Base-by-base conservation (phyloP, 306 rosid genomes). In the Quercus parvula region DNA sequence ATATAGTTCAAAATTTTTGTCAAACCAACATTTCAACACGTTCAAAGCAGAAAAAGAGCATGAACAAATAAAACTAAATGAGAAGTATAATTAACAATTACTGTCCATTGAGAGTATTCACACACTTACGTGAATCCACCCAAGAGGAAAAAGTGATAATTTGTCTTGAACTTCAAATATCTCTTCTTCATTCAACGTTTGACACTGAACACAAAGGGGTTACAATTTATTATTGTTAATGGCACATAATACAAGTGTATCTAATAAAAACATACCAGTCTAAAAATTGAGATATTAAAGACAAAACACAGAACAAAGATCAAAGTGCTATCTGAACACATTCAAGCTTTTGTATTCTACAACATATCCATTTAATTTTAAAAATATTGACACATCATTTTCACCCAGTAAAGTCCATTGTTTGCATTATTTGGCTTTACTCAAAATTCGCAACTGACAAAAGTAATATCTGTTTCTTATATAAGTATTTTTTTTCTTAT, bases 91-190 rank as follows among this genome's bases (percentile, higher is more conserved):
- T 41, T 24, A 75, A 72, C 59, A 44, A 56, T 75, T 56, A 73
- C 61, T 74, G 38, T 13, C n/a, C 14, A 59, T 19, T 58, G 25
- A 77, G 78, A 81, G 70, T 74, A 77, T 41, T 61, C 75, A 75
- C 49, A 79, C 58, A 86, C 99, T 93, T 96, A 96, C 99, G 84
- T 96, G 99, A 85, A 96, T 91, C 99, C 99, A 96, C 31, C 99
- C 99, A 77, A 96, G 90, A 67, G 97, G 85, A 81, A 96, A 96
- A 83, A 96, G 99, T 17, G 97, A 93, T 76, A 89, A 87, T 81
- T 85, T 85, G 86, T 96, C 99, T 87, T 96, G 99, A 90, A 91
- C 92, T 85, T 96, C 99, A 91, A 91, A 96, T 84, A 96, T 91
- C 86, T 96, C 99, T 86, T 92, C 99, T 88, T 96, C 99, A 73